Evolutionary conservation across 108 stramenopile species (phyloP).

Genomic region (Skeletonema costatum): DNA sequence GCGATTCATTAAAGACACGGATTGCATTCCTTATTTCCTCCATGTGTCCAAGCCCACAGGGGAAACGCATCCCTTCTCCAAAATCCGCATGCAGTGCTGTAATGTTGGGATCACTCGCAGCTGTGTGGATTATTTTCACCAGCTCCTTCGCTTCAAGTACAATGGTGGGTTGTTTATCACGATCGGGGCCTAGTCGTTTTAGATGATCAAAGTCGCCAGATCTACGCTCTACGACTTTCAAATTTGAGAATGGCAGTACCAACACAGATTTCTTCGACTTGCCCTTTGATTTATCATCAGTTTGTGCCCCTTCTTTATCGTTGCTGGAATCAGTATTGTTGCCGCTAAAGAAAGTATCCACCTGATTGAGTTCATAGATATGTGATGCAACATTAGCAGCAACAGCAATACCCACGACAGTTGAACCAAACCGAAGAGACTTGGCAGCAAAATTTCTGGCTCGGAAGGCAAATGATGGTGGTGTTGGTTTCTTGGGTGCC

Average conservation of each 20-base stretch:
- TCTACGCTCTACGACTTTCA: constrained; percentile 60
- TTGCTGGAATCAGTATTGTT: not conserved
- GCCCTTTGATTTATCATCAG: not conserved
- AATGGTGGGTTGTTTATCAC: constrained; percentile 13
- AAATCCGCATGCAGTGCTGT: constrained; percentile 68
- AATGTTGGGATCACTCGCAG: constrained; percentile 71
- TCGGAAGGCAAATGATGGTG: not conserved
- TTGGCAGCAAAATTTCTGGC: not conserved
- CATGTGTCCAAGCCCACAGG: constrained; percentile 67
- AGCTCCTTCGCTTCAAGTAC: constrained; percentile 49
- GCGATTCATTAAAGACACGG: constrained; percentile 66
- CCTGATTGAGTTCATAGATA: not conserved
- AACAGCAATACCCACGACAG: not conserved
- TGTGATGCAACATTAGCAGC: not conserved
- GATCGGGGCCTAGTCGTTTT: not conserved
- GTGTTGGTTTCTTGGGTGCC: not conserved
- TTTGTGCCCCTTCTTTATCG: not conserved
- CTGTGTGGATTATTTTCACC: constrained; percentile 65
- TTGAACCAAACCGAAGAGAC: not conserved
- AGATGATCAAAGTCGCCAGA: not conserved
- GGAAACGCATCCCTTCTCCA: constrained; percentile 56
- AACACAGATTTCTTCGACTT: constrained; percentile 54
- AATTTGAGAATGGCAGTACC: constrained; percentile 63
- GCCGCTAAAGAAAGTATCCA: not conserved
- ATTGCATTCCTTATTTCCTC: constrained; percentile 82